Base-by-base conservation (phyloP, 225 moss, liverwort and hornwort genomes). In the Straminergon stramineum region DNA sequence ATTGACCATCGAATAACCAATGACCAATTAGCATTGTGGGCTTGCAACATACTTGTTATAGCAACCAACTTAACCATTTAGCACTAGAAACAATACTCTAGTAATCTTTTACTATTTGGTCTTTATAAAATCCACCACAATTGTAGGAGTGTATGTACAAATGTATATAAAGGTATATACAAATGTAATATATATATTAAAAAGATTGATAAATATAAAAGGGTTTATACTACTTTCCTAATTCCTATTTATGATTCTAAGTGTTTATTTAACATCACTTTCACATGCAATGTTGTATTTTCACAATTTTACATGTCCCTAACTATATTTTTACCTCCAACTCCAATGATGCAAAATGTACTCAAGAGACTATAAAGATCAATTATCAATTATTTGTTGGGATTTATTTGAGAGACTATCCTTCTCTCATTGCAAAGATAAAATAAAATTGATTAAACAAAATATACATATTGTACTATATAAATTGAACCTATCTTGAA, bases 101-200 rank as follows among this genome's bases (percentile, higher is more conserved):
- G 2, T 43, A 28, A 16, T 26, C 2, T 45, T 74, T 43, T 27
- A 16, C 2, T 45, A 74, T 45, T 43, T 27, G 3, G 2, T 17
- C 1, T 0, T 74, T 1, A 17, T 3, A 30, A 45, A 28, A 41
- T 74, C 15, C 9, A 27, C 3, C 0, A 28, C 5, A 45, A 5
- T 45, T 74, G 28, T 17, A 1, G 9, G 16, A 28, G 9, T 43
- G 20, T 43, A 15, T 41, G 27, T 43, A 27, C 26, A 26, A 24
- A 73, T 26, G 73, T 39, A 6, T 21, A 20, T 5, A 19, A 13
- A 22, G 1, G 4, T 21, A 5, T 4, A 35, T 67, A 11, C 3
- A 68, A 20, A 37, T 69, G 6, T 14, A 5, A 71, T 41, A 71
- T 41, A 20, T 9, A 71, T 26, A 39, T 70, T 39, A 39, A 69